These are phyloP conservation scores for Aethionema arabicum DNA, from an alignment of 345 rosid species.

Conservation along the genomic window DNA sequence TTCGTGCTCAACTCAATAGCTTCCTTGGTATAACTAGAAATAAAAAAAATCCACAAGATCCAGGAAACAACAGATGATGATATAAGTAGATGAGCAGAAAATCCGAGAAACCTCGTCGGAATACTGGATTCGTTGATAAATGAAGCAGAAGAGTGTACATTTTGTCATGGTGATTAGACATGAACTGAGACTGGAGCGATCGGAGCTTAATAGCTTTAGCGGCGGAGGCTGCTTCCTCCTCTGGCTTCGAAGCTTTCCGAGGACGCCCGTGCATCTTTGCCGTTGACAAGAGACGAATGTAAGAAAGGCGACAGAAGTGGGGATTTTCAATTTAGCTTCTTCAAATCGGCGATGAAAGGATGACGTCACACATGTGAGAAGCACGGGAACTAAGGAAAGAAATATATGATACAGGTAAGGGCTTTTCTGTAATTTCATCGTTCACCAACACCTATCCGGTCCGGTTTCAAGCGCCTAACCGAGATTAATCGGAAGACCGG, in stretches of 20 bases:
- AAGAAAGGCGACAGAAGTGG: background rate
- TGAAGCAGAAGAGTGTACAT: slow-evolving; percentile 43
- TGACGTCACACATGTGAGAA: no score
- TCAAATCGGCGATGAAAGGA: no score
- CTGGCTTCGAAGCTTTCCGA: slow-evolving; percentile 59
- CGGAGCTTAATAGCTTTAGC: slow-evolving; percentile 76
- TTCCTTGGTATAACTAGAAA: slow-evolving; percentile 69
- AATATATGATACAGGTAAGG: no score
- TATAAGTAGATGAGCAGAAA: background rate
- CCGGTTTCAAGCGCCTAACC: no score
- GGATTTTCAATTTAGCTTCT: slow-evolving; percentile 3
- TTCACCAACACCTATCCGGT: no score
- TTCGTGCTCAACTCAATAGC: slow-evolving; percentile 73
- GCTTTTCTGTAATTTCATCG: no score
- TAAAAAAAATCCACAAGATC: slow-evolving; percentile 1
- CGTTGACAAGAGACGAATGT: slow-evolving; percentile 6
- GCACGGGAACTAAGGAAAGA: no score
- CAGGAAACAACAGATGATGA: slow-evolving; percentile 6
- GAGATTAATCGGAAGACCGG: no score
- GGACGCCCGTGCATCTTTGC: slow-evolving; percentile 85
- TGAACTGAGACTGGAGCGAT: slow-evolving; percentile 63
- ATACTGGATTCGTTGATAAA: background rate
- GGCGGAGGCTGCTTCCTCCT: slow-evolving; percentile 61
- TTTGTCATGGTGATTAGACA: slow-evolving; percentile 58
- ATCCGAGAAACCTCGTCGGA: background rate